These are phyloP conservation scores for Xanthoceras sorbifolium DNA, from an alignment of 345 rosid genomes.

Conservation along the genomic window DNA sequence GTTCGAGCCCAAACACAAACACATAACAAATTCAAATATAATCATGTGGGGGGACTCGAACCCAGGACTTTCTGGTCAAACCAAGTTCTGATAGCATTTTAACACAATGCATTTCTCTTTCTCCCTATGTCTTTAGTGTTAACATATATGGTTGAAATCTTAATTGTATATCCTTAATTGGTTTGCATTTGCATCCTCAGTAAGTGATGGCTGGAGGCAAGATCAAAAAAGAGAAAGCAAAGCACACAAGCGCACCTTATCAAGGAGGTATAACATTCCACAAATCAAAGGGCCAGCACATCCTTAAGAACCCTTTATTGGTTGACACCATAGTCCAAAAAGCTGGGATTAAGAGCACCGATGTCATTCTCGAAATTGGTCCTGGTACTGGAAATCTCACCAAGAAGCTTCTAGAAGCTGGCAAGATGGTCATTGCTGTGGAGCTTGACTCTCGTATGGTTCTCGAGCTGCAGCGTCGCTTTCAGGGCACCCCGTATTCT, in stretches of 20 bases:
- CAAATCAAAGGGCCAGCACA: conserved; percentile 91
- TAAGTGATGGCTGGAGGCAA: conserved; percentile 80
- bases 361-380: conserved; percentile 85
- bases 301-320: conserved; percentile 79
- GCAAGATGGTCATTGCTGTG: conserved; percentile 77
- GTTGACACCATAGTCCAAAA: conserved; percentile 85
- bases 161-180: background rate
- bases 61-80: no score
- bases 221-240: conserved; percentile 67
- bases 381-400: conserved; percentile 96
- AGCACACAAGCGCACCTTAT: conserved; percentile 51
- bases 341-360: conserved; percentile 80
- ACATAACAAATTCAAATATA: no score
- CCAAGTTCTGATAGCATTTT: no score
- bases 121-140: no score
- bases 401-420: conserved; percentile 87
- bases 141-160: no score
- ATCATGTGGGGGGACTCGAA: no score
- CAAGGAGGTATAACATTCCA: conserved; percentile 91
- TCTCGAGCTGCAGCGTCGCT: conserved; percentile 87
- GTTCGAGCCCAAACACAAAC: no score
- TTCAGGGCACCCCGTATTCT: conserved; percentile 75
- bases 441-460: conserved; percentile 94
- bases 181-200: background rate
- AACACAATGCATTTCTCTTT: no score